Percentiles rank a stretch among this genome's conserved stretches.
Conservation (phyloP, 768 basidiomycete genomes). For the Rhodotorula toruloides region DNA sequence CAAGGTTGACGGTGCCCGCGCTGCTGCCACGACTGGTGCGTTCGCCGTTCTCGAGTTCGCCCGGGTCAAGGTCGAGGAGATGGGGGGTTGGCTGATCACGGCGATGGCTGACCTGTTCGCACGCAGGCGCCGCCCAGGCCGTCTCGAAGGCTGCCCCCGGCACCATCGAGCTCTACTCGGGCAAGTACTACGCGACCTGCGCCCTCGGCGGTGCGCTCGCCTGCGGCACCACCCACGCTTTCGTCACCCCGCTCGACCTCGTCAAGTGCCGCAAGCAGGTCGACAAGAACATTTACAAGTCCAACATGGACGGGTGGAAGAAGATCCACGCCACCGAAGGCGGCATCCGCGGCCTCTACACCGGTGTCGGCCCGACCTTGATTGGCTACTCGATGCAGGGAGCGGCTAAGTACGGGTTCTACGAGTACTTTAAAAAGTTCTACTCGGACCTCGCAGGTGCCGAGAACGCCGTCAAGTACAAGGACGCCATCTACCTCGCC, state of each 20-base stretch:
- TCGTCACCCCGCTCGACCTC: slow-evolving; percentile 43
- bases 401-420: slow-evolving; percentile 52
- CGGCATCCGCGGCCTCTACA: slow-evolving; percentile 43
- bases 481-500: slow-evolving; percentile 51
- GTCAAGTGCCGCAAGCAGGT: slow-evolving; percentile 45
- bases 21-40: slow-evolving; percentile 20
- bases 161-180: slow-evolving; percentile 41
- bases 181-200: slow-evolving; percentile 57
- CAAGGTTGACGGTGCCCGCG: slow-evolving; percentile 32
- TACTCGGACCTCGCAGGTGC: slow-evolving; percentile 51
- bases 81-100: not conserved
- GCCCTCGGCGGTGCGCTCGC: slow-evolving; percentile 83
- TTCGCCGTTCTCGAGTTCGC: not conserved
- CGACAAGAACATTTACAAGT: slow-evolving; percentile 43
- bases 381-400: slow-evolving; percentile 52
- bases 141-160: slow-evolving; percentile 27
- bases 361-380: slow-evolving; percentile 51
- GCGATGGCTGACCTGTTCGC: not conserved
- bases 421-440: slow-evolving; percentile 50
- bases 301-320: slow-evolving; percentile 42
- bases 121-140: slow-evolving; percentile 23
- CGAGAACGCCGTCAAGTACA: slow-evolving; percentile 50
- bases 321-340: slow-evolving; percentile 42
- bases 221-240: slow-evolving; percentile 77
- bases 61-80: too few species aligned